Base-by-base conservation (phyloP, 257 asterid species). In the Agastache rugosa region DNA sequence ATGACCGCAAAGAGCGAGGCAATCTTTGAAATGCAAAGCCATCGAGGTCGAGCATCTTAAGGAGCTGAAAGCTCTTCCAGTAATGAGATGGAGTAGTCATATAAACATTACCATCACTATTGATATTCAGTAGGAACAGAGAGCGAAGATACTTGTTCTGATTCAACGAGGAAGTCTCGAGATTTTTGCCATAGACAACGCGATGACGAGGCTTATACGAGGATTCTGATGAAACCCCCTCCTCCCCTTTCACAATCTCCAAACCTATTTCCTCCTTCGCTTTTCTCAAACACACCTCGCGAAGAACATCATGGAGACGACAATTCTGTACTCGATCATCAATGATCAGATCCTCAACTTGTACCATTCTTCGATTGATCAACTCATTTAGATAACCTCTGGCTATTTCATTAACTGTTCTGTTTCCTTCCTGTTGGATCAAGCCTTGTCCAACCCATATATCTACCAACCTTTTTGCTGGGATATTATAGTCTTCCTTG, bases 401-500 rank as follows among this genome's bases (percentile, higher is more conserved):
- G 48, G 73, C 85, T 47, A 50, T 61, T n/a, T 77, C 73, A 61
- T 70, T 83, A n/a, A 74, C 9, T 6, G 51, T 19, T 66, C 67
- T 74, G 48, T 19, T 51, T 17, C 62, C 66, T 31, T 17, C 71
- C 11, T 56, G 45, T 15, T n/a, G 41, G 9, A 72, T 16, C 8
- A 55, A 72, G 27, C 86, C 83, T 62, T 70, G 76, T 6, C 83
- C 82, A 7, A 62, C n/a, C 85, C 82, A 81, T 23, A 77, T 31
- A 6, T 35, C 47, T 45, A 53, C 25, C 51, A 80, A 64, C 37
- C 54, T 27, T 29, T 16, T 51, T 6, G 67, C 75, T 0, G 47
- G 37, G 45, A 76, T 72, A 16, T 48, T 51, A 34, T 31, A 39
- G 50, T 72, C 82, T 66, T 75, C 58, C 27, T 17, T 54, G 29